Evolutionary conservation across 345 rosid genomes (phyloP), one percentile per base, ranked within the genome.

Genomic region (Leavenworthia alabamica): DNA sequence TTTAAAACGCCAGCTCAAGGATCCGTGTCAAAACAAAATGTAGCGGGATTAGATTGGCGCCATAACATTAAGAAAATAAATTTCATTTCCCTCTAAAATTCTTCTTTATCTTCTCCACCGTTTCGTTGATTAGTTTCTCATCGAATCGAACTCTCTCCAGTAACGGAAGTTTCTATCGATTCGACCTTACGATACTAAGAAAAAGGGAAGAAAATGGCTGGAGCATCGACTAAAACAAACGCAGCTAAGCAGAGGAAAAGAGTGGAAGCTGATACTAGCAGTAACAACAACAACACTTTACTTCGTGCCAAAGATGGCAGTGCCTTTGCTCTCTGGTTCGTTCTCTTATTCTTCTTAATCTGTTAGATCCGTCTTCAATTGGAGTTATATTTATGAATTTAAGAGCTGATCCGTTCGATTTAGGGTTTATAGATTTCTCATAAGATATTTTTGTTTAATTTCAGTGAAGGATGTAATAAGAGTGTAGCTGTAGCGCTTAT

Each of bases 291-390:
- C 2, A 27, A 1, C 22, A 72, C 84, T 49, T 74, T 93, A 51
- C 67, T 86, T 11, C 91, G 99, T 3, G 94, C 80, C 53, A 87
- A 56, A 72, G 89, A 82, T 43, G 97, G 99, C 66, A 90, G 96
- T 11, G 97, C 96, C 56, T 93, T 93, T 33, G 73, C 86, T 56
- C 66, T 73, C 59, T 93, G 99, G 99, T 93, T 60, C 2, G 3
- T 3, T 7, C 24, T 23, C 24, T 22, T 22, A 3, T 55, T 7
- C 17, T 20, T 39, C 53, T 33, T 2, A 2, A 1, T 16, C 20
- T 16, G 6, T 16, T 4, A 6, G n/a, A 5, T 48, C 24, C 0
- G 2, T 3, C 33, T 10, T 9, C 44, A 31, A 33, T 44, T 2
- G 14, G 16, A 17, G 10, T 9, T 16, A 0, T 4, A 10, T 47